These are phyloP conservation scores for Coniosporium apollinis DNA, from an alignment of 495 filamentous ascomycete genomes.

Conservation along the genomic window DNA sequence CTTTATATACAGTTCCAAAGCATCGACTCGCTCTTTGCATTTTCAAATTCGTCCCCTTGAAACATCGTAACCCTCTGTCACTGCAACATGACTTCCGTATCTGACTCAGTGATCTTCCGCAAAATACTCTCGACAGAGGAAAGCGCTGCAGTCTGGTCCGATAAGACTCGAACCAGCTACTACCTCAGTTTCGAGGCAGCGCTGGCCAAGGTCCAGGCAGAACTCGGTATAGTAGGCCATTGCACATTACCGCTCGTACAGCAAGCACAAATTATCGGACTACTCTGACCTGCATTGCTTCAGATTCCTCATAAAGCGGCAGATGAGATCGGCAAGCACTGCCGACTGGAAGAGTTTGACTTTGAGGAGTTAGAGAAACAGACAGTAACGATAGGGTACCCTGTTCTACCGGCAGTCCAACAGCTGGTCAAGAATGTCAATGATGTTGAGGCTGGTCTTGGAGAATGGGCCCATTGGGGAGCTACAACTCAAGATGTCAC, in stretches of 20 bases:
- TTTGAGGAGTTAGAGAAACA: conserved; percentile 9
- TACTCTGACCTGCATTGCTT: too few relatives aligned
- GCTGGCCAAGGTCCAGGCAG: conserved; percentile 12
- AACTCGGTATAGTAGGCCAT: conserved; percentile 13
- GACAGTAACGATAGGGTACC: conserved; percentile 14
- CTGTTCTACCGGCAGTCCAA: conserved; percentile 11
- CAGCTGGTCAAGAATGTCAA: conserved; percentile 12
- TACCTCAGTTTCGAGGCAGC: conserved; percentile 15
- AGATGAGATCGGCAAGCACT: conserved; percentile 12
- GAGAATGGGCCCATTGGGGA: conserved; percentile 15
- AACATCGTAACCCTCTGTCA: too few relatives aligned
- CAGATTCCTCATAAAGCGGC: conserved; percentile 14
- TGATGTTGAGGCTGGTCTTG: conserved; percentile 9
- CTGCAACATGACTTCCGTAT: conserved; percentile 9
- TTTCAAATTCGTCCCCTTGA: too few relatives aligned
- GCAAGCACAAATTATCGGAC: too few relatives aligned
- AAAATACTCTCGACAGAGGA: conserved; percentile 11
- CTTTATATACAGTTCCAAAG: too few relatives aligned
- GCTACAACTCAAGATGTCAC: conserved; percentile 14
- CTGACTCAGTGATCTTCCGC: conserved; percentile 12
- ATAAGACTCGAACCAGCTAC: conserved; percentile 10
- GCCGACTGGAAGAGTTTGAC: conserved; percentile 7
- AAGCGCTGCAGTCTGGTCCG: conserved; percentile 11
- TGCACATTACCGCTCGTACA: too few relatives aligned
- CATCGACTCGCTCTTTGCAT: too few relatives aligned